Evolutionary conservation across 2,329 filamentous ascomycete species (phyloP).

Genomic region (Xenoacremonium recifei): DNA sequence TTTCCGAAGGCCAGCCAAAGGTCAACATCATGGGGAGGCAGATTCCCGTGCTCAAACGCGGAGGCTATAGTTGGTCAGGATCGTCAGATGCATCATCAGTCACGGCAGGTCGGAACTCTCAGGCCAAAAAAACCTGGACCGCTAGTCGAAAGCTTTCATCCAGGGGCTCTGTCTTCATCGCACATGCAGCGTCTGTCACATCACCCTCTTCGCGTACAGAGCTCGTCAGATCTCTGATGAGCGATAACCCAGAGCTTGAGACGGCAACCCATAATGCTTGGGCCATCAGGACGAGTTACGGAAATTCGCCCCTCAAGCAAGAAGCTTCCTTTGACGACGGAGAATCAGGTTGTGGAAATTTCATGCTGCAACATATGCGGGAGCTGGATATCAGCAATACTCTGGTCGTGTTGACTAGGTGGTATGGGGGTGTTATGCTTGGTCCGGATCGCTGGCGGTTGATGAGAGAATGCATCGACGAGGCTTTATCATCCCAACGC

Average conservation of each 20-base stretch:
- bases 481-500: constrained; percentile 50
- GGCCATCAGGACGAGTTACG: constrained; percentile 39
- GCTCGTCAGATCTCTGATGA: constrained; percentile 48
- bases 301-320: constrained; percentile 38
- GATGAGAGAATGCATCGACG: constrained; percentile 56
- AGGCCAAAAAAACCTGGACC: constrained; percentile 42
- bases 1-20: constrained; percentile 73
- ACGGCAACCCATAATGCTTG: constrained; percentile 59
- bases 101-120: constrained; percentile 14
- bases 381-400: constrained; percentile 50
- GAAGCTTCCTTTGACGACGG: constrained; percentile 60
- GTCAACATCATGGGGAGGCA: constrained; percentile 72
- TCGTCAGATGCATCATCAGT: constrained; percentile 14
- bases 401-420: constrained; percentile 58
- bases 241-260: constrained; percentile 47
- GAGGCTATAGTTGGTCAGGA: constrained; percentile 59
- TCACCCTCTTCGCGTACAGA: constrained; percentile 41
- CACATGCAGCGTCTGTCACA: constrained; percentile 41
- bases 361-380: constrained; percentile 54
- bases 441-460: constrained; percentile 62
- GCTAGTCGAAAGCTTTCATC: constrained; percentile 50
- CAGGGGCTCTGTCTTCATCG: constrained; percentile 57
- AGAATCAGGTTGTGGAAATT: constrained; percentile 57
- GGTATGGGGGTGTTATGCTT: constrained; percentile 62
- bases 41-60: constrained; percentile 72